These are phyloP conservation scores for Pezicula neosporulosa DNA, from an alignment of 2,329 filamentous ascomycete species.

Conservation along the genomic window DNA sequence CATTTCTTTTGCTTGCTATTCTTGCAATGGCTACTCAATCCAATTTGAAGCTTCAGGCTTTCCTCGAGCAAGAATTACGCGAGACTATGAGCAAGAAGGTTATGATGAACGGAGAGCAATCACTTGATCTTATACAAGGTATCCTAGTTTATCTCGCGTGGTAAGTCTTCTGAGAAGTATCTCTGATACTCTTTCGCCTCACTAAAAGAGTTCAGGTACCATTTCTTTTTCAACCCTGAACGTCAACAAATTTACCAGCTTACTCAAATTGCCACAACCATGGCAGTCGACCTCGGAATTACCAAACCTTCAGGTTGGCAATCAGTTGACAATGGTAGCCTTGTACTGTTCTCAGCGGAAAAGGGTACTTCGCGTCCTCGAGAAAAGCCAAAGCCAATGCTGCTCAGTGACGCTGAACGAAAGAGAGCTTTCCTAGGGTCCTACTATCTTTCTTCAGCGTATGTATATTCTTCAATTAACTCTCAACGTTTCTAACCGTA, in stretches of 20 bases:
- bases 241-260: conserved; percentile 30
- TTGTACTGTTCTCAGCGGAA: background rate
- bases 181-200: background rate
- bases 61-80: conserved; percentile 56
- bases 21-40: conserved; percentile 46
- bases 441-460: conserved; percentile 24
- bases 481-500: background rate
- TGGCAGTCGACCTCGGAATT: conserved; percentile 27
- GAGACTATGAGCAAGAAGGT: conserved; percentile 54
- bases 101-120: conserved; percentile 53
- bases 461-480: conserved; percentile 5
- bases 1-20: conserved; percentile 52
- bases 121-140: conserved; percentile 52
- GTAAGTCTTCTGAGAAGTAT: conserved; percentile 31
- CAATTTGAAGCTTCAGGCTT: conserved; percentile 46
- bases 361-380: background rate
- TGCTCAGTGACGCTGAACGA: conserved; percentile 16
- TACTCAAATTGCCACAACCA: conserved; percentile 24
- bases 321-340: background rate
- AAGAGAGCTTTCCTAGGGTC: conserved; percentile 22
- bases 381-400: background rate
- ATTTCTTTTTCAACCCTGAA: conserved; percentile 25
- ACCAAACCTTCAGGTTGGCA: conserved; percentile 7
- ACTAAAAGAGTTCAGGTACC: conserved; percentile 17
- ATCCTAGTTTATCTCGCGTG: conserved; percentile 55